A percentile compares a stretch with the other conserved stretches of the same genome.
Conservation (phyloP, 495 filamentous ascomycete species). For the Neurospora pannonica region DNA sequence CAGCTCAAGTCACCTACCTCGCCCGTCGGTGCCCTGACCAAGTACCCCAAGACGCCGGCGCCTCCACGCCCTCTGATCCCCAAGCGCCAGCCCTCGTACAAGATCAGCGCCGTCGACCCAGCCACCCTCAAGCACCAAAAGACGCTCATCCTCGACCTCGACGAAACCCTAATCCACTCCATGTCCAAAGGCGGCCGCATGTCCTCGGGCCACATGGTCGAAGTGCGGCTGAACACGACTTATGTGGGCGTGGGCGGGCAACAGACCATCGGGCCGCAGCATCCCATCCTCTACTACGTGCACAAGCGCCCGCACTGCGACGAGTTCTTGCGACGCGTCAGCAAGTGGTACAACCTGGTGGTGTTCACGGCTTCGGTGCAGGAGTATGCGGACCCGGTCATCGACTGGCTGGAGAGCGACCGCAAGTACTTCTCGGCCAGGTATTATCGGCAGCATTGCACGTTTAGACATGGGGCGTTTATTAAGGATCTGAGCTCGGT, state of each 20-base stretch:
- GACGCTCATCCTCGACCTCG: conserved; percentile 88
- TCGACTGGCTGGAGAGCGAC: conserved; percentile 96
- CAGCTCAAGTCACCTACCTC: conserved; percentile 87
- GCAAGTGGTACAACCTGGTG: conserved; percentile 98
- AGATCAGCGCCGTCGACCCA: conserved; percentile 33
- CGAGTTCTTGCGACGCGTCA: conserved; percentile 84
- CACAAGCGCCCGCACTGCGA: conserved; percentile 96
- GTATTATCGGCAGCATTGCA: conserved; percentile 95
- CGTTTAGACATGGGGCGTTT: conserved; percentile 85
- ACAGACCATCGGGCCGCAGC: conserved; percentile 66
- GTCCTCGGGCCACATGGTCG: conserved; percentile 97
- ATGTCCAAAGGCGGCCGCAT: conserved; percentile 93
- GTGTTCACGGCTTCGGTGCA: conserved; percentile 96
- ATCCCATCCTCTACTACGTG: conserved; percentile 97
- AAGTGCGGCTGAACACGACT: conserved; percentile 75
- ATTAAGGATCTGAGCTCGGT: conserved; percentile 96
- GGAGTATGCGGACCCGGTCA: conserved; percentile 97
- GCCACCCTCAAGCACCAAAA: conserved; percentile 55
- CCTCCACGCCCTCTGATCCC: conserved; percentile 88
- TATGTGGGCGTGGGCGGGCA: conserved; percentile 53
- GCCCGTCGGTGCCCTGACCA: conserved; percentile 66
- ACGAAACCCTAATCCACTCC: conserved; percentile 96
- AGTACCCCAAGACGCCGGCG: conserved; percentile 79
- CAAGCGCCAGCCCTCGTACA: conserved; percentile 73
- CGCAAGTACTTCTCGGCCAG: conserved; percentile 87